Evolutionary conservation across 2,329 filamentous ascomycete species (phyloP), one percentile per base, ranked within the genome.

Genomic region (Torrubiella hemipterigena): DNA sequence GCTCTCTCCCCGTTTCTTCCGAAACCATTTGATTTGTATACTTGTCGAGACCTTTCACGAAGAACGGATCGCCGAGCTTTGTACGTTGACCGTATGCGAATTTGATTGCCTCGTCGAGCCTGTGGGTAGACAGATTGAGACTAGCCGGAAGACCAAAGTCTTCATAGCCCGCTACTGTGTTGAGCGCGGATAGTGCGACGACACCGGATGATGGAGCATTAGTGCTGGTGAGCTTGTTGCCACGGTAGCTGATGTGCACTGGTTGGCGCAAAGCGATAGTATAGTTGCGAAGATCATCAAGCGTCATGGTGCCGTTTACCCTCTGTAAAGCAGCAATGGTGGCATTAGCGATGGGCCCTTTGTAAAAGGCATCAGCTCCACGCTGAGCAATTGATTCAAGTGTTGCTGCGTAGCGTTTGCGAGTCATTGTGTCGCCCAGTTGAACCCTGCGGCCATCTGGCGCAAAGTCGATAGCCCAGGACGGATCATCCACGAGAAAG

Each of bases 381-480:
- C 70, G 40, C 1, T 67, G 49, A 0, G 80, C 79, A 41, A 91
- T 81, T 0, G 59, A 61, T 47, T 86, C 78, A 0, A 91, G 63
- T 0, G 81, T 84, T 37, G 81, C 59, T 1, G 81, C 82, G 50
- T 82, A 86, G 23, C 83, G 66, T 47, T 75, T 80, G 16, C 82
- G 65, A 0, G 78, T 84, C 39, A 91, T 81, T 1, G 56, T 80
- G 41, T 91, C 81, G n/a, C 78, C 78, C 3, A 82, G 51, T 14
- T 64, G 61, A 2, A 87, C 46, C 1, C 73, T 57, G 2, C 63
- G 73, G 4, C 83, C 84, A 35, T 80, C 70, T 0, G 83, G 83
- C 3, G 85, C 84, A 52, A 93, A 93, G 50, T 93, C 86, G 17
- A 84, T 57, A 0, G 85, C 81, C 80, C 84, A 94, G 0, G 71